phyloP scores from a whole-genome alignment of 768 basidiomycete genomes.

The Mycena epipterygia region DNA sequence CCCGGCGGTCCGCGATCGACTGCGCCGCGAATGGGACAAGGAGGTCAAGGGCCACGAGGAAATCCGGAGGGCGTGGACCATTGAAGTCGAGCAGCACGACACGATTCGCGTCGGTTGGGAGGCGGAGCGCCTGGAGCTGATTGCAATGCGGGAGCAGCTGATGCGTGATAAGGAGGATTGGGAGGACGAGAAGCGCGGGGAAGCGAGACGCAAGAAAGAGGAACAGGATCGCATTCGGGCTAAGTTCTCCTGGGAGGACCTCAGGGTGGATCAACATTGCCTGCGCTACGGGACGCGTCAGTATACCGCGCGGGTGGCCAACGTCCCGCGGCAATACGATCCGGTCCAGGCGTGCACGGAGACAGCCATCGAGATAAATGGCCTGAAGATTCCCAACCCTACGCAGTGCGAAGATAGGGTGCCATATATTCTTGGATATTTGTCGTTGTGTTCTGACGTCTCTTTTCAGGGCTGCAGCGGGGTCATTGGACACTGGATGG shows the following conservation, averaged over 20 bases:
- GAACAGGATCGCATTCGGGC: conserved; percentile 38
- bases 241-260: conserved; percentile 30
- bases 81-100: conserved; percentile 3
- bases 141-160: too few species aligned
- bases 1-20: too few species aligned
- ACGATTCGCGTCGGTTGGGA: conserved; percentile 5
- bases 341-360: conserved; percentile 22
- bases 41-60: conserved; percentile 15
- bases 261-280: conserved; percentile 40
- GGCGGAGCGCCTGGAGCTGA: neutral
- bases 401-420: conserved; percentile 20
- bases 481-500: conserved; percentile 43
- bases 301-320: conserved; percentile 47
- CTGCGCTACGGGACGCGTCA: conserved; percentile 44
- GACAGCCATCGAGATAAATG: conserved; percentile 34
- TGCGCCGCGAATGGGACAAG: conserved; percentile 11
- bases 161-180: conserved; percentile 18
- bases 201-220: too few species aligned
- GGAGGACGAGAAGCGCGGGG: conserved; percentile 35
- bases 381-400: conserved; percentile 9
- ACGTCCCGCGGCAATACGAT: conserved; percentile 42
- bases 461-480: conserved; percentile 24
- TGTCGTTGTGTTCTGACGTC: too few species aligned
- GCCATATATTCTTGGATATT: conserved; percentile 1
- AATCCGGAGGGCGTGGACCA: conserved; percentile 8